These are phyloP conservation scores for Hansenula lynferdii DNA, from an alignment of 1,139 yeast genomes.

Conservation along the genomic window DNA sequence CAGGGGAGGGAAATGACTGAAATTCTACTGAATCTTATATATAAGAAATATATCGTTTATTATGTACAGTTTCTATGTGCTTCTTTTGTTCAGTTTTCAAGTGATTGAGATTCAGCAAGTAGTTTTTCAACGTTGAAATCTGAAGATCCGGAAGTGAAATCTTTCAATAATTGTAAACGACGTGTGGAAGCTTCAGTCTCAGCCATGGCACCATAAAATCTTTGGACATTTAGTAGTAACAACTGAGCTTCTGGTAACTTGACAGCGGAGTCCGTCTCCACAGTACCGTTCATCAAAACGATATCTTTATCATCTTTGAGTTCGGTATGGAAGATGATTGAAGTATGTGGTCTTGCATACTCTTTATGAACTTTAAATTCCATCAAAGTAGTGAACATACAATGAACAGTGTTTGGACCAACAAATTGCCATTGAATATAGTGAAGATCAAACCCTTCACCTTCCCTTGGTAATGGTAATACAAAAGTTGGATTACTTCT, in stretches of 20 bases:
- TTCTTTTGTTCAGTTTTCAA: no score
- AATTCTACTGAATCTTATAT: no score
- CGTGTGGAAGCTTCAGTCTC: slow-evolving; percentile 36
- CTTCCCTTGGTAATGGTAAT: slow-evolving; percentile 58
- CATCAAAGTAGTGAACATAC: slow-evolving; percentile 86
- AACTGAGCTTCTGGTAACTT: slow-evolving; percentile 68
- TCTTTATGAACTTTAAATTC: slow-evolving; percentile 91
- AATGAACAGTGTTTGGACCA: slow-evolving; percentile 80
- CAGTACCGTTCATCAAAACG: slow-evolving; percentile 83
- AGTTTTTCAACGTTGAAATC: slow-evolving; percentile 62
- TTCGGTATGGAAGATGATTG: slow-evolving; percentile 84
- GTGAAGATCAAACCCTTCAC: slow-evolving; percentile 68
- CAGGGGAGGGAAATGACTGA: no score
- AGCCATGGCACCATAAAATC: slow-evolving; percentile 76
- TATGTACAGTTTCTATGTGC: no score
- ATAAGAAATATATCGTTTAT: no score
- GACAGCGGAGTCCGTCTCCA: slow-evolving; percentile 67
- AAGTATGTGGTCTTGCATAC: slow-evolving; percentile 93
- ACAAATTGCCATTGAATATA: slow-evolving; percentile 93
- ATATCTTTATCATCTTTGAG: slow-evolving; percentile 54
- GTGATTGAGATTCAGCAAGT: slow-evolving; percentile 65
- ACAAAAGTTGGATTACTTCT: slow-evolving; percentile 72
- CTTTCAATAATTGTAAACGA: slow-evolving; percentile 52
- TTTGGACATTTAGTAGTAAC: slow-evolving; percentile 72
- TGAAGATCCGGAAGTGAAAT: slow-evolving; percentile 65